A percentile compares a stretch with the other conserved stretches of the same genome.
Conservation (phyloP, 106 monocot genomes). For the Phalaenopsis aphrodite region DNA sequence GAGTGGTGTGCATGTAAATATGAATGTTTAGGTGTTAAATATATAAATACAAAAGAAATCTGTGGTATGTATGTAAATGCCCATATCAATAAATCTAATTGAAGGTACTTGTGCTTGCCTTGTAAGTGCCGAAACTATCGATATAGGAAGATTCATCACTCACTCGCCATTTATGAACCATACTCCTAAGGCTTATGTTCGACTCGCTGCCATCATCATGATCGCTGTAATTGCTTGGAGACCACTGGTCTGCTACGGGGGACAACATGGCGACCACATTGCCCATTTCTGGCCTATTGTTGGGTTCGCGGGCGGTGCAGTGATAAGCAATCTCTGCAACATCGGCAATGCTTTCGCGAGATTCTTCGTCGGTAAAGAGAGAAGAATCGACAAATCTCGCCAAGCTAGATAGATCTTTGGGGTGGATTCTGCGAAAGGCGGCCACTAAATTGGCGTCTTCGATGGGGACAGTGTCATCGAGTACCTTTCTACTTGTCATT, state of each 20-base stretch:
- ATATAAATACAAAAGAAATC: no score
- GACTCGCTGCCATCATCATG: conserved; percentile 18
- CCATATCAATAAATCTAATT: neutral
- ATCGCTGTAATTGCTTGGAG: conserved; percentile 28
- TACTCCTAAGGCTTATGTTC: conserved; percentile 29
- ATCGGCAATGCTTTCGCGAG: conserved; percentile 21
- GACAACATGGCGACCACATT: conserved; percentile 69
- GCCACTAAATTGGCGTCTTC: conserved; percentile 56
- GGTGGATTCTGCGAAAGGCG: conserved; percentile 39
- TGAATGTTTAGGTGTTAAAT: no score
- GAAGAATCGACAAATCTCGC: conserved; percentile 45
- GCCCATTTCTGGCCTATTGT: conserved; percentile 80
- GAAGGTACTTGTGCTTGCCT: neutral
- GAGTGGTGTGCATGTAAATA: no score
- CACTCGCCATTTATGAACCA: conserved; percentile 50
- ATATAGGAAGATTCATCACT: conserved; percentile 22
- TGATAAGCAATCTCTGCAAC: conserved; percentile 74
- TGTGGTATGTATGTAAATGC: no score
- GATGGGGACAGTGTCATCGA: conserved; percentile 57
- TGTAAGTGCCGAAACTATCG: neutral
- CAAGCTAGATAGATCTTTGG: conserved; percentile 31
- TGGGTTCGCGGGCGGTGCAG: conserved; percentile 67
- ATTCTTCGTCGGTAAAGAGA: conserved; percentile 45
- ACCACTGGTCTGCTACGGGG: conserved; percentile 70
- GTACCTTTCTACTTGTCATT: conserved; percentile 69